Evolutionary conservation across 2,329 filamentous ascomycete genomes (phyloP).

Genomic region (Apiospora aurea): DNA sequence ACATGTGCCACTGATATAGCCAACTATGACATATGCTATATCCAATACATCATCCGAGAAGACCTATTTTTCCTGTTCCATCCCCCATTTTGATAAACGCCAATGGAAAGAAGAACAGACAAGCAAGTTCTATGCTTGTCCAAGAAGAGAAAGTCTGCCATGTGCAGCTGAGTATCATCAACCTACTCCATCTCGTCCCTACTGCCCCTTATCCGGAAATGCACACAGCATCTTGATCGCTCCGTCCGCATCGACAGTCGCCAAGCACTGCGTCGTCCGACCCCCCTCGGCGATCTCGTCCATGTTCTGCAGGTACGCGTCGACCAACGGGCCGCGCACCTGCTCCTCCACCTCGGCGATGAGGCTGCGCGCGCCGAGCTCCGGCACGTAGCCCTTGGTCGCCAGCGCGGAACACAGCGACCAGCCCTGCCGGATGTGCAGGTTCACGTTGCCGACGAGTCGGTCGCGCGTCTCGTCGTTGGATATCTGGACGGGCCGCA

Average conservation of each 20-base stretch:
- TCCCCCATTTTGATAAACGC: too few species aligned
- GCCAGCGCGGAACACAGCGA: slow-evolving; percentile 42
- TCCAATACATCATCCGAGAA: too few species aligned
- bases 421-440: slow-evolving; percentile 40
- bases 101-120: too few species aligned
- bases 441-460: slow-evolving; percentile 42
- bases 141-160: too few species aligned
- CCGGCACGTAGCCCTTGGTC: slow-evolving; percentile 39
- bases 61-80: too few species aligned
- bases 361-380: slow-evolving; percentile 45
- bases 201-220: not conserved
- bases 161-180: too few species aligned
- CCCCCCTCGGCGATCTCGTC: slow-evolving; percentile 40
- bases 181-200: not conserved
- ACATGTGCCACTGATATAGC: too few species aligned
- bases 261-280: slow-evolving; percentile 31
- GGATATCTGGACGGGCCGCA: slow-evolving; percentile 39
- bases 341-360: slow-evolving; percentile 35
- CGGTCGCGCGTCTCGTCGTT: slow-evolving; percentile 38
- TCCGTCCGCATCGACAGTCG: slow-evolving; percentile 33
- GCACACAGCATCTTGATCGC: slow-evolving; percentile 28
- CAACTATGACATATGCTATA: too few species aligned
- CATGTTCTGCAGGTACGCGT: slow-evolving; percentile 40
- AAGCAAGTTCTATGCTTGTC: too few species aligned
- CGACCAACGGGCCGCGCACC: slow-evolving; percentile 34